phyloP scores from a whole-genome alignment of 345 rosid genomes.

The Aegle marmelos region DNA sequence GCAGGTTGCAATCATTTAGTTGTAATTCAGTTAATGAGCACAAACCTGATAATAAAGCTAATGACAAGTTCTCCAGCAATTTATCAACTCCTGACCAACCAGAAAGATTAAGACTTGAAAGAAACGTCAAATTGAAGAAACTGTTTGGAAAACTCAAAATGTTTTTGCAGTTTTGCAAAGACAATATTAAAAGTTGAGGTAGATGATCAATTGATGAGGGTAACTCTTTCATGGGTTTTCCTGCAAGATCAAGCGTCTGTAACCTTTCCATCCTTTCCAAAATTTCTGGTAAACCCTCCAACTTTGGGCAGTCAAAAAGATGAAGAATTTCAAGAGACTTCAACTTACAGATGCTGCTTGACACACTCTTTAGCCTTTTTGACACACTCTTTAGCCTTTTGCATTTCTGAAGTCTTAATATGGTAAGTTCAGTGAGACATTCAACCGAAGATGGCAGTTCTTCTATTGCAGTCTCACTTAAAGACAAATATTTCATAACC shows the following conservation, averaged over 20 bases:
- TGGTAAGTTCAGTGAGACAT: not conserved
- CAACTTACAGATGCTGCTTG: not conserved
- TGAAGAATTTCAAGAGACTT: not conserved
- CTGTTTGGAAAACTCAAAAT: constrained; percentile 5
- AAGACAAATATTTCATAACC: not conserved
- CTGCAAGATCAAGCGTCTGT: not conserved
- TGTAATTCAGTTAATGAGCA: not conserved
- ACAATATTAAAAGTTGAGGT: not conserved
- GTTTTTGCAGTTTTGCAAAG: not conserved
- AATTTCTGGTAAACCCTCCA: constrained; percentile 3
- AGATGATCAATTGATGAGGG: constrained; percentile 6
- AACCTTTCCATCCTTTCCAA: not conserved
- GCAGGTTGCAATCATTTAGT: not conserved
- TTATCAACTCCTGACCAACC: not conserved
- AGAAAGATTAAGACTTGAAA: not conserved
- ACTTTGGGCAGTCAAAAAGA: not conserved
- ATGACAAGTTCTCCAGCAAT: not conserved
- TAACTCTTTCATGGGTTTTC: constrained; percentile 7
- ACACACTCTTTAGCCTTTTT: not conserved
- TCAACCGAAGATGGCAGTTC: constrained; percentile 12
- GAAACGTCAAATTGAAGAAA: not conserved
- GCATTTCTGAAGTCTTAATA: constrained; percentile 17
- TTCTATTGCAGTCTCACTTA: constrained; percentile 7
- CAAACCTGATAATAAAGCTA: constrained; percentile 1
- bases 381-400: not conserved